phyloP scores from a whole-genome alignment of 306 rosid species.

The Urtica urens region DNA sequence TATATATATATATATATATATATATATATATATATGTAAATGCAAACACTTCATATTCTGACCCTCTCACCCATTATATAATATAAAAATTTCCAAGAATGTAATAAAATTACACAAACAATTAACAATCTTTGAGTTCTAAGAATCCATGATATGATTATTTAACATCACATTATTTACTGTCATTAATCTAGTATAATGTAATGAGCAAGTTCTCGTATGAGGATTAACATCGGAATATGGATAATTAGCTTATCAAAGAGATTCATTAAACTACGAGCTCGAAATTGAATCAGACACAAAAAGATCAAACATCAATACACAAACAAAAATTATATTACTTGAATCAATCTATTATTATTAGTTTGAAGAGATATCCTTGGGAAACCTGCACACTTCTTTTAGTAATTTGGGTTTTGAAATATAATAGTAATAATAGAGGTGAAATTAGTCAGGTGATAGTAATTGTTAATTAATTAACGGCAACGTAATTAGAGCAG shows the following conservation, averaged over 20 bases:
- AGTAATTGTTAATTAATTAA: neutral
- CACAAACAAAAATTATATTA: neutral
- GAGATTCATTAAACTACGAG: neutral
- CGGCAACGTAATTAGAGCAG: conserved; percentile 1
- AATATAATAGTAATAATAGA: neutral
- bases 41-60: no score
- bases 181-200: no score
- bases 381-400: conserved; percentile 10
- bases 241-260: neutral
- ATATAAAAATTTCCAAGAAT: no score
- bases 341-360: neutral
- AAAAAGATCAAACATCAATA: neutral
- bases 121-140: no score
- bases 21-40: no score
- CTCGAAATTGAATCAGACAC: conserved; percentile 5
- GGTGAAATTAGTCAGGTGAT: neutral
- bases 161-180: no score
- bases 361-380: neutral
- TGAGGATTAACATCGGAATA: no score
- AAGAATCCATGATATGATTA: no score
- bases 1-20: no score
- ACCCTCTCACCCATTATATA: no score
- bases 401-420: neutral
- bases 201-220: no score
- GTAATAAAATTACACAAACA: no score